Conservation (phyloP, 306 rosid species). For the Citrullus colocynthis region DNA sequence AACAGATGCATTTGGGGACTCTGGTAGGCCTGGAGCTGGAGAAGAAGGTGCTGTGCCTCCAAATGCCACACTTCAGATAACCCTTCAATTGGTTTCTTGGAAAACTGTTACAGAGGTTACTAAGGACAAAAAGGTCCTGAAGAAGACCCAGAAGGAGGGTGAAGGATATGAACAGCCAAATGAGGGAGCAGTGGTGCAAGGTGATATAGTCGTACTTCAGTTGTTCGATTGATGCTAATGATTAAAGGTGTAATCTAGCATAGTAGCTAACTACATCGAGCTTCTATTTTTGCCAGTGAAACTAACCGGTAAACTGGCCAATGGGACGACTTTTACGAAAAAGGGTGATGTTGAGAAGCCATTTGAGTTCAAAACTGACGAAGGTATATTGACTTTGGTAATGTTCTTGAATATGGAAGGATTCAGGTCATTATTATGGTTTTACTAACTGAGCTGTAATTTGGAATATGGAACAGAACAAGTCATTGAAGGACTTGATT, state of each 20-base stretch:
- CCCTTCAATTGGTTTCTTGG: conserved; percentile 75
- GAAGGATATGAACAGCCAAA: conserved; percentile 81
- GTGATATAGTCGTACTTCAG: neutral
- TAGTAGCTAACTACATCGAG: neutral
- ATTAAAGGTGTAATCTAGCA: neutral
- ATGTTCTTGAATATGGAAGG: neutral
- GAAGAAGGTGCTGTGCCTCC: conserved; percentile 66
- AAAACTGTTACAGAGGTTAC: conserved; percentile 63
- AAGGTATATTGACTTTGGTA: conserved; percentile 28
- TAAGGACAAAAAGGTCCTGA: conserved; percentile 55
- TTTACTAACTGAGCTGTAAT: neutral
- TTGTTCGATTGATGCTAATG: neutral
- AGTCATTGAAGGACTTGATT: conserved; percentile 83
- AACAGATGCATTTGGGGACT: conserved; percentile 79
- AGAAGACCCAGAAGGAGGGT: conserved; percentile 68
- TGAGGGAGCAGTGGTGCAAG: conserved; percentile 59
- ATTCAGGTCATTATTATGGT: neutral
- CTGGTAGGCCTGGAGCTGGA: conserved; percentile 44
- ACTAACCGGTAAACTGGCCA: conserved; percentile 53
- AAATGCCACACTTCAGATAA: conserved; percentile 48
- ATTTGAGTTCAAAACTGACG: conserved; percentile 65
- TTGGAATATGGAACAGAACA: conserved; percentile 34
- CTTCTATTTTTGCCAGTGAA: conserved; percentile 36
- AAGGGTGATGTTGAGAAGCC: conserved; percentile 48
- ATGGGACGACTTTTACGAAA: conserved; percentile 44